A percentile compares a stretch with the other conserved stretches of the same genome.
phyloP scores from a whole-genome alignment of 1,284 basidiomycete species.

The Rhodotorula sp. region DNA sequence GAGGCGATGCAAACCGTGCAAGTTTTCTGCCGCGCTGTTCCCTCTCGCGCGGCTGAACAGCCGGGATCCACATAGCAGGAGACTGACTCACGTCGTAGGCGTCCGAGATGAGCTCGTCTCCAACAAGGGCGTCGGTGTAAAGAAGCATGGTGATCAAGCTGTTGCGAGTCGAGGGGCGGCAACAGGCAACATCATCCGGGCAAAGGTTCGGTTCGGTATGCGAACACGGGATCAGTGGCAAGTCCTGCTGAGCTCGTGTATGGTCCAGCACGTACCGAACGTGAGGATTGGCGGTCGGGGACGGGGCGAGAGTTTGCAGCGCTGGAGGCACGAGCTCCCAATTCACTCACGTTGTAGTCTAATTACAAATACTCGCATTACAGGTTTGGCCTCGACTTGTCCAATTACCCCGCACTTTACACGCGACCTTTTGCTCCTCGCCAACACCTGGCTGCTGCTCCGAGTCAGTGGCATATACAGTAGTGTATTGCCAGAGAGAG shows the following conservation, averaged over 20 bases:
- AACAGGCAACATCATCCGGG: too few species aligned
- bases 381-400: not conserved
- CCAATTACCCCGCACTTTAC: not conserved
- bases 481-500: too few species aligned
- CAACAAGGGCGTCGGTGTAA: slow-evolving; percentile 66
- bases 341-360: not conserved
- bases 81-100: slow-evolving; percentile 70
- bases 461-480: too few species aligned
- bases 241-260: too few species aligned
- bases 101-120: slow-evolving; percentile 94
- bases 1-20: not conserved
- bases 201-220: too few species aligned
- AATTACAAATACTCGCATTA: not conserved
- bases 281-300: not conserved
- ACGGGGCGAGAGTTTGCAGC: not conserved
- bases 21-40: not conserved
- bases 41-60: too few species aligned
- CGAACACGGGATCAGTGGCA: too few species aligned
- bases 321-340: not conserved
- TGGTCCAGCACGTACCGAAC: not conserved
- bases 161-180: not conserved
- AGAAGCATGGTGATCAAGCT: slow-evolving; percentile 64
- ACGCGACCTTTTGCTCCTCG: too few species aligned
- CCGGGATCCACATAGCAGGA: not conserved
- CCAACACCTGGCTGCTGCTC: not conserved